phyloP scores from a whole-genome alignment of 2,329 filamentous ascomycete genomes.

The Venturia effusa region DNA sequence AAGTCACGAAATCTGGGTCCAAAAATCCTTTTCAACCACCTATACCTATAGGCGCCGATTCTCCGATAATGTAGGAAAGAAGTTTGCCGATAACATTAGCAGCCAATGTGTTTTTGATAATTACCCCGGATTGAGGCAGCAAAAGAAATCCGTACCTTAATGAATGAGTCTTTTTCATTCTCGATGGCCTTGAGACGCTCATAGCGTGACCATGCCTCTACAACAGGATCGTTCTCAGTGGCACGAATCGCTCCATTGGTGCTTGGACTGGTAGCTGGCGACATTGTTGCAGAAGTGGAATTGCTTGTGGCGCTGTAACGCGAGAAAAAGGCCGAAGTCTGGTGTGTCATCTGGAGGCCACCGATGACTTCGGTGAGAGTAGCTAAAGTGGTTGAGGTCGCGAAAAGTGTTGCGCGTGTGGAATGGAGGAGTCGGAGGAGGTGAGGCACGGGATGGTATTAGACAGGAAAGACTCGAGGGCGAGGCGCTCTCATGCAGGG shows the following conservation, averaged over 20 bases:
- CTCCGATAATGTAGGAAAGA: background rate
- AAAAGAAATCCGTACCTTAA: conserved; percentile 18
- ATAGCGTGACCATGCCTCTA: conserved; percentile 19
- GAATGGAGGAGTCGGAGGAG: background rate
- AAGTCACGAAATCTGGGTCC: background rate
- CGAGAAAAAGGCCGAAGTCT: background rate
- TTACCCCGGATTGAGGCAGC: background rate
- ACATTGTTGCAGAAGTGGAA: background rate
- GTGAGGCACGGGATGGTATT: background rate
- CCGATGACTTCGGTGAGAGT: no score
- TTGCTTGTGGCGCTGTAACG: background rate
- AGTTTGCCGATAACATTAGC: background rate
- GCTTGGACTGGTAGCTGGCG: background rate
- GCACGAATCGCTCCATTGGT: background rate
- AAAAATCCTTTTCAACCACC: no score
- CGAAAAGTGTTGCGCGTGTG: background rate
- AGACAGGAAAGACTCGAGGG: background rate
- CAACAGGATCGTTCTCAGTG: background rate
- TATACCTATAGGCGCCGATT: no score
- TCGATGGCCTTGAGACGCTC: conserved; percentile 22
- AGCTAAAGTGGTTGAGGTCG: background rate
- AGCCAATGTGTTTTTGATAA: background rate
- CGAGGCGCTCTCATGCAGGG: conserved; percentile 3
- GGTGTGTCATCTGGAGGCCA: background rate
- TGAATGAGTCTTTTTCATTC: conserved; percentile 22